Evolutionary conservation across 2,329 filamentous ascomycete species (phyloP).

Genomic region (Aspergillus neotritici): DNA sequence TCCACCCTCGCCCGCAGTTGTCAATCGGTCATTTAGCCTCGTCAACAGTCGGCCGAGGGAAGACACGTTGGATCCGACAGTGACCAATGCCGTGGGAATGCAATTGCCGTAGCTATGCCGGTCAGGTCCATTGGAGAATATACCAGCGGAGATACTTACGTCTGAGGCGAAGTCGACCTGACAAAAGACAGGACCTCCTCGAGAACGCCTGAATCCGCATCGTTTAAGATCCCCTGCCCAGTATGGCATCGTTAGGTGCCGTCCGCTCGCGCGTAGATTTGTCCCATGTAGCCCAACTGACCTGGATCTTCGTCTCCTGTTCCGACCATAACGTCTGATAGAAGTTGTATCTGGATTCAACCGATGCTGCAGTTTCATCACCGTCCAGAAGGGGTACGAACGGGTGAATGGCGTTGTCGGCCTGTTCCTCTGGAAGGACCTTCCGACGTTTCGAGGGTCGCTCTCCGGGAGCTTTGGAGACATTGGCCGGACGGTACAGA

Average conservation of each 20-base stretch:
- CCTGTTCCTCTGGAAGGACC: conserved; percentile 37
- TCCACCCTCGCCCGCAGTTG: conserved; percentile 26
- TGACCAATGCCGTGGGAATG: conserved; percentile 40
- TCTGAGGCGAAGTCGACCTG: conserved; percentile 27
- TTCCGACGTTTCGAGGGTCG: conserved; percentile 56
- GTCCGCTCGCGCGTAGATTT: neutral
- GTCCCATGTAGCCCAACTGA: conserved; percentile 11
- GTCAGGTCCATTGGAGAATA: neutral
- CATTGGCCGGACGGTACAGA: conserved; percentile 53
- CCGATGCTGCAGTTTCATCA: conserved; percentile 28
- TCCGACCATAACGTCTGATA: conserved; percentile 38
- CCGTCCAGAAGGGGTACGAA: conserved; percentile 39
- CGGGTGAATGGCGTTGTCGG: conserved; percentile 12
- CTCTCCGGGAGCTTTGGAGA: conserved; percentile 27
- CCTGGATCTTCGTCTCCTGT: conserved; percentile 37
- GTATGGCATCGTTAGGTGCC: conserved; percentile 8
- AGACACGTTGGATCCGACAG: conserved; percentile 41
- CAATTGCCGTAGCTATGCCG: conserved; percentile 31
- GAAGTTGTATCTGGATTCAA: conserved; percentile 30
- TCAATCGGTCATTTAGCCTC: conserved; percentile 32
- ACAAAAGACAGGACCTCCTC: conserved; percentile 36
- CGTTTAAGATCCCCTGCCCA: conserved; percentile 30
- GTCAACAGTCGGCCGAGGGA: conserved; percentile 35
- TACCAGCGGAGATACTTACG: conserved; percentile 23
- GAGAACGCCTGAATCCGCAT: conserved; percentile 37